phyloP scores from a whole-genome alignment of 257 asterid genomes.

The Handroanthus guayacan region DNA sequence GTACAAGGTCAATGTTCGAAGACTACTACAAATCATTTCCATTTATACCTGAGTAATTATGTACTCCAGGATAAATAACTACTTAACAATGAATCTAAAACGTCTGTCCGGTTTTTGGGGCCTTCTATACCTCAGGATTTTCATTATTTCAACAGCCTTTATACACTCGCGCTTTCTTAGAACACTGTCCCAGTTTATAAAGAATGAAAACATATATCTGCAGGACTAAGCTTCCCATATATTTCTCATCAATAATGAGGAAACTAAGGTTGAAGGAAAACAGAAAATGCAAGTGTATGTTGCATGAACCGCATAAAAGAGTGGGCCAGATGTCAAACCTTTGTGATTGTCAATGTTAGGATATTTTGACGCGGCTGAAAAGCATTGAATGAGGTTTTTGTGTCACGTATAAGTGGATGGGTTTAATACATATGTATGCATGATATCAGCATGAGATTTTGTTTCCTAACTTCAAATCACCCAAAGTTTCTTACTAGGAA shows the following conservation, averaged over 20 bases:
- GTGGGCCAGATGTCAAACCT: neutral
- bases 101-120: slow-evolving; percentile 21
- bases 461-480: neutral
- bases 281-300: slow-evolving; percentile 6
- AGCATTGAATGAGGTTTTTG: neutral
- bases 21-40: slow-evolving; percentile 7
- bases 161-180: neutral
- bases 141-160: slow-evolving; percentile 20
- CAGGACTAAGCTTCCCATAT: slow-evolving; percentile 3
- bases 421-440: slow-evolving; percentile 4
- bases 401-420: neutral
- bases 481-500: slow-evolving; percentile 1
- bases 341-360: slow-evolving; percentile 19
- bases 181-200: neutral
- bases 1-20: slow-evolving; percentile 2
- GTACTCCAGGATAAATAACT: neutral
- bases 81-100: slow-evolving; percentile 3
- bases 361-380: neutral
- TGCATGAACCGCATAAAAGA: slow-evolving; percentile 16
- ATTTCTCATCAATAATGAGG: neutral
- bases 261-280: slow-evolving; percentile 9
- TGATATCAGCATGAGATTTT: neutral
- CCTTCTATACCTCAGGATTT: neutral
- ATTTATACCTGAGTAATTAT: slow-evolving; percentile 1
- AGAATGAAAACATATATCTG: neutral